These are phyloP conservation scores for Hypoxylon sp. DNA, from an alignment of 2,329 filamentous ascomycete species.

Conservation along the genomic window DNA sequence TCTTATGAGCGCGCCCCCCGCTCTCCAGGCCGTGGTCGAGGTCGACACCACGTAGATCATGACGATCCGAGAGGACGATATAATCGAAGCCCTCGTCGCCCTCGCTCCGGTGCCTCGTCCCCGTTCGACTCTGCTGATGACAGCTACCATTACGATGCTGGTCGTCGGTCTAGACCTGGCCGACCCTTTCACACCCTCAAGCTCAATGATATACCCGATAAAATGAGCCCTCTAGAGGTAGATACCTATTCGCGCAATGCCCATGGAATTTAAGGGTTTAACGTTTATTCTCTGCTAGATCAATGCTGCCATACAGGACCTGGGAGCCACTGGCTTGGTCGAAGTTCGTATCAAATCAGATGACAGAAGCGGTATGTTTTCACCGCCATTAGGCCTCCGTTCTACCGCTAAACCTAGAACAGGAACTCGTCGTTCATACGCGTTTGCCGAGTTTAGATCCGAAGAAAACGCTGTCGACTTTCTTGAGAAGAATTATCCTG, in stretches of 20 bases:
- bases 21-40: constrained; percentile 24
- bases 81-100: constrained; percentile 39
- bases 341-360: constrained; percentile 48
- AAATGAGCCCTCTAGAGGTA: constrained; percentile 44
- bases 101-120: constrained; percentile 39
- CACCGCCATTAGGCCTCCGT: background rate
- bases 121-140: constrained; percentile 42
- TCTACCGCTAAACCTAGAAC: constrained; percentile 3
- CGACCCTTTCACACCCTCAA: constrained; percentile 48
- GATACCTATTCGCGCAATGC: background rate
- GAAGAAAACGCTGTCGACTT: constrained; percentile 52
- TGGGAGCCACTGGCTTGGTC: constrained; percentile 43
- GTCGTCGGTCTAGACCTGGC: constrained; percentile 41
- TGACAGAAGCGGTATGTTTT: constrained; percentile 41
- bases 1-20: background rate
- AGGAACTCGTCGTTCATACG: constrained; percentile 47
- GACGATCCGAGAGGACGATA: constrained; percentile 36
- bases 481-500: constrained; percentile 50
- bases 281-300: too few relatives aligned
- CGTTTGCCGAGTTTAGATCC: constrained; percentile 53
- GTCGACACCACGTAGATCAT: constrained; percentile 37
- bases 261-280: too few relatives aligned
- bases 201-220: constrained; percentile 46
- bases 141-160: constrained; percentile 39
- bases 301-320: constrained; percentile 44